Base-by-base conservation (phyloP, 1,139 yeast genomes). In the Nakaseomyces sp. region DNA sequence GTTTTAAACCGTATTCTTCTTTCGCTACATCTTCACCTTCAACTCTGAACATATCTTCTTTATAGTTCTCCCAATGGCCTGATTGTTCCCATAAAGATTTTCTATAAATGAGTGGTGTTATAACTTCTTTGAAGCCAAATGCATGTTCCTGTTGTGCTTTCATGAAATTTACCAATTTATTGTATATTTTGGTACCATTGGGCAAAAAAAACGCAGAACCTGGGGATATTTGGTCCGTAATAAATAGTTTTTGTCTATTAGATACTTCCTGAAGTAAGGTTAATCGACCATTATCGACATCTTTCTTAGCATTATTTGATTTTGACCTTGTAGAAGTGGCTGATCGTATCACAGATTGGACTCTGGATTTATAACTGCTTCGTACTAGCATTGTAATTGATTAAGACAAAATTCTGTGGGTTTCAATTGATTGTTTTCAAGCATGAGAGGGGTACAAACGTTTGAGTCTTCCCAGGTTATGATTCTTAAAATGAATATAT, bases 11-110 rank as follows among this genome's bases (percentile, higher is more conserved):
- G 60, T 77, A 86, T 37, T 74, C 79, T 53, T 77, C 81, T 42
- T 68, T 65, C 18, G 64, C 65, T 19, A 67, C 59, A 44, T 70
- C 74, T 24, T 58, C 58, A n/a, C 67, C 68, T 43, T 65, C 68
- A 1, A 88, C 95, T 55, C 77, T 74, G 60, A 89, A 91, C 98
- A 91, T 91, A 64, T 91, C 96, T 37, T 86, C 94, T 54, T 85
- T 77, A 62, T 91, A 91, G 61, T 91, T 91, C 19, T 81, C 86
- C 96, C 96, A 91, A 65, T 91, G 99, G 1, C 98, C 98, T 7
- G 95, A 85, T 39, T 75, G 77, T 62, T 88, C 84, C 96, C 96
- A 91, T 22, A 91, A 68, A 45, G 81, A 75, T 48, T 81, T 81
- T 57, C 85, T 86, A 67, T 82, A 93, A 30, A 91, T 85, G 56